phyloP scores from a whole-genome alignment of 1,284 basidiomycete genomes.

The Tetrapyrgos nigripes region DNA sequence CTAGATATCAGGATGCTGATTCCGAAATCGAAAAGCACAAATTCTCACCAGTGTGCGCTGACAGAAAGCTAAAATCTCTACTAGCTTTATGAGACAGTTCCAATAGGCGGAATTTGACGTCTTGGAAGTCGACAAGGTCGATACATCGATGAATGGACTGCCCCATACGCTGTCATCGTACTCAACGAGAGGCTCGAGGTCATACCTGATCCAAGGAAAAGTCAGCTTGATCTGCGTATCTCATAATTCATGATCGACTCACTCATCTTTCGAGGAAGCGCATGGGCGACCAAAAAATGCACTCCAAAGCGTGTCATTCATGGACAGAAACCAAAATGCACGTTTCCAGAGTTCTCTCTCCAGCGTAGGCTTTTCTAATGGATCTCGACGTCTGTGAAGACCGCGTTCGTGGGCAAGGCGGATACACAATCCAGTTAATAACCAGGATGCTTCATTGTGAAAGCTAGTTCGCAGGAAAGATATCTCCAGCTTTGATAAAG shows the following conservation, averaged over 20 bases:
- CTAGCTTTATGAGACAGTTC: slow-evolving; percentile 6
- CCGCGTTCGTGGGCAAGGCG: slow-evolving; percentile 46
- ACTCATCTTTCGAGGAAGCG: neutral
- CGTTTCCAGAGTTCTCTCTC: slow-evolving; percentile 74
- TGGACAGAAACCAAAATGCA: slow-evolving; percentile 71
- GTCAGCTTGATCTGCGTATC: neutral
- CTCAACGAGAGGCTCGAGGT: slow-evolving; percentile 61
- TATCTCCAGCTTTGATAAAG: slow-evolving; percentile 4
- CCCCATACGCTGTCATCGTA: slow-evolving; percentile 69
- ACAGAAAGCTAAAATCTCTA: slow-evolving; percentile 1
- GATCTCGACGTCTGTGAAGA: slow-evolving; percentile 23
- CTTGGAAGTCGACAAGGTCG: neutral
- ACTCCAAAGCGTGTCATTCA: neutral
- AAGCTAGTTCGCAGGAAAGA: slow-evolving; percentile 13
- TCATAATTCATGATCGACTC: neutral
- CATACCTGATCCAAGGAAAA: slow-evolving; percentile 46
- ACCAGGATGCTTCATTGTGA: slow-evolving; percentile 6
- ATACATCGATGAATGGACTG: slow-evolving; percentile 34
- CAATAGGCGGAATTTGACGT: slow-evolving; percentile 9
- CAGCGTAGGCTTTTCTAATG: neutral
- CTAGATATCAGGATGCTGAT: too few species aligned
- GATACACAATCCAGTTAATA: slow-evolving; percentile 29
- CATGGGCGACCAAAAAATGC: neutral
- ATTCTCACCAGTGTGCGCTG: slow-evolving; percentile 7
- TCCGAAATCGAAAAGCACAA: too few species aligned